These are phyloP conservation scores for Chaetomium cochliodes DNA, from an alignment of 495 filamentous ascomycete genomes.

Conservation along the genomic window DNA sequence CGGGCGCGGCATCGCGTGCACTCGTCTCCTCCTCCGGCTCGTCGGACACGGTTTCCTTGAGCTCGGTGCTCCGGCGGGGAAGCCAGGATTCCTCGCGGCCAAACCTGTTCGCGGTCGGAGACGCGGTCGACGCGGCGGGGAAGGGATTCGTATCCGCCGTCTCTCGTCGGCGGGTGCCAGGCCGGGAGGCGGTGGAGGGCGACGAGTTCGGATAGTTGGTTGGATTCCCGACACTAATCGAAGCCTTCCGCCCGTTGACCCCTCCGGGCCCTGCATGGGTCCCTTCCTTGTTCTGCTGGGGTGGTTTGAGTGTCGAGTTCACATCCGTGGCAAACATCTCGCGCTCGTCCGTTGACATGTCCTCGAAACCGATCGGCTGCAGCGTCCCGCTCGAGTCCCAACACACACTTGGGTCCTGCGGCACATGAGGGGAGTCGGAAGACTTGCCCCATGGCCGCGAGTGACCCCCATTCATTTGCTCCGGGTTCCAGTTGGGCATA, in stretches of 20 bases:
- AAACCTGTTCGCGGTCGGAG: conserved; percentile 54
- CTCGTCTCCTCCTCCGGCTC: conserved; percentile 47
- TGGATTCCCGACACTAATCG: conserved; percentile 59
- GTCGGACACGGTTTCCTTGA: conserved; percentile 48
- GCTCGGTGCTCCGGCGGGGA: conserved; percentile 68
- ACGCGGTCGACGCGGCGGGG: conserved; percentile 49
- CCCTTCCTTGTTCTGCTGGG: conserved; percentile 72
- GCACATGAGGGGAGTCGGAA: conserved; percentile 61
- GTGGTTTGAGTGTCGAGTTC: conserved; percentile 89
- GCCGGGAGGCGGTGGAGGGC: conserved; percentile 65
- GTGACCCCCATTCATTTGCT: conserved; percentile 57
- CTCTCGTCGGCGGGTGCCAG: conserved; percentile 75
- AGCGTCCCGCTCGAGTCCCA: conserved; percentile 79
- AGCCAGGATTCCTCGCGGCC: conserved; percentile 57
- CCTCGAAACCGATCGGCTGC: conserved; percentile 69
- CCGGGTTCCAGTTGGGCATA: conserved; percentile 73
- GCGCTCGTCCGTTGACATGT: conserved; percentile 80
- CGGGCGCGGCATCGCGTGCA: conserved; percentile 21
- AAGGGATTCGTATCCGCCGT: conserved; percentile 78
- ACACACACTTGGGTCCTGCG: conserved; percentile 65
- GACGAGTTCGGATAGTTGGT: conserved; percentile 53
- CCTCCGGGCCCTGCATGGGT: conserved; percentile 47
- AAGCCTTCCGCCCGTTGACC: conserved; percentile 67
- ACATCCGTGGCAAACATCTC: conserved; percentile 83
- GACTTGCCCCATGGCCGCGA: conserved; percentile 74